Evolutionary conservation across 345 rosid genomes (phyloP).

Genomic region (Erodium maritimum): DNA sequence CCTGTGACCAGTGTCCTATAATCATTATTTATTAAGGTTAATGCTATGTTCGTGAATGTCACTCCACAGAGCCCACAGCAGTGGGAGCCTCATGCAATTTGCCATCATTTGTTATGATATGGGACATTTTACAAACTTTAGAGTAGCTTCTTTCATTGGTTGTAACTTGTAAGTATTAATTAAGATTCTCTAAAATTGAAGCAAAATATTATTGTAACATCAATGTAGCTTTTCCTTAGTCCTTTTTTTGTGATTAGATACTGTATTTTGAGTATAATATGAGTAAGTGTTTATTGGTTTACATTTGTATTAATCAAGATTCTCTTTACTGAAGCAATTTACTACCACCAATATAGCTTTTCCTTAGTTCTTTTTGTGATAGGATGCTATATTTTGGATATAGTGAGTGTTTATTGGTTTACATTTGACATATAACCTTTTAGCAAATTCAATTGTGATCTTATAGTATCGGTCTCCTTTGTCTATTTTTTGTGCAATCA

Average conservation of each 20-base stretch:
- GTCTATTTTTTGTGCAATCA: constrained; percentile 19
- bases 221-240: too few species aligned
- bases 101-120: not conserved
- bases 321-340: too few species aligned
- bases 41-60: not conserved
- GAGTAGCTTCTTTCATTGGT: too few species aligned
- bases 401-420: not conserved
- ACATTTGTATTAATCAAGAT: not conserved
- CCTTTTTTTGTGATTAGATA: too few species aligned
- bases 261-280: not conserved
- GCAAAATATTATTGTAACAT: too few species aligned
- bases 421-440: not conserved
- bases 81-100: not conserved
- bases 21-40: not conserved
- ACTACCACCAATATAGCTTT: too few species aligned
- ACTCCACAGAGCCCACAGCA: not conserved
- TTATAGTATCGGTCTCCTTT: not conserved
- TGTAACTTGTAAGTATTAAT: too few species aligned
- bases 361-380: too few species aligned
- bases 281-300: not conserved
- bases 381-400: not conserved
- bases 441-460: not conserved
- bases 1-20: not conserved
- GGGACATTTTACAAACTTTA: too few species aligned
- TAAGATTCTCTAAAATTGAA: too few species aligned